Evolutionary conservation across 139 green algal genomes (phyloP), one percentile per base, ranked within the genome.

Genomic region (Coelastrella sp.): DNA sequence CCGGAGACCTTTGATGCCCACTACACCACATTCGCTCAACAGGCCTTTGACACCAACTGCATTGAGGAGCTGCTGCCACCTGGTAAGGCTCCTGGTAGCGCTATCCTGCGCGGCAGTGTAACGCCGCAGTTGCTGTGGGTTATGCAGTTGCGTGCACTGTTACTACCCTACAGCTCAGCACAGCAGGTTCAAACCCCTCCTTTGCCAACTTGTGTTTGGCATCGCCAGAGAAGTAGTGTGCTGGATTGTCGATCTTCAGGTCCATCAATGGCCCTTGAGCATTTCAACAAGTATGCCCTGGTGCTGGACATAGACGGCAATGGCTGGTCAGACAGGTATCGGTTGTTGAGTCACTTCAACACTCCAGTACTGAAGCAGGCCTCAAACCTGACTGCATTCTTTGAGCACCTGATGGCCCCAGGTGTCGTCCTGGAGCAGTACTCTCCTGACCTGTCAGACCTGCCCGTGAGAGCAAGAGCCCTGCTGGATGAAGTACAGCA

Each of bases 231-330:
- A 53, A 21, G 45, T 11, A 53, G 11, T 53, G 45, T 23, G 11
- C n/a, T n/a, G n/a, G 45, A 23, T 69, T 38, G 27, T 43, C 30
- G 5, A 21, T 0, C 25, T 13, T 0, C 57, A 76, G 69, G 71
- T 30, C 51, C 51, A 3, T 6, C 69, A 2, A 19, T 86, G 30
- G 50, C 62, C 40, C 45, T 87, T 45, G 87, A 88, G 17, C 38
- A 79, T 1, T 77, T 79, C 83, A 88, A 90, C 57, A 27, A 25
- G 15, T 87, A 79, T 60, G 62, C 66, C 4, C 32, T 85, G 37
- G 59, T 89, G 19, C n/a, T 92, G 23, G 89, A 92, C 50, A 59
- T 90, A 9, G 86, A 92, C 63, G 89, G 89, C 37, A 92, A 92
- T 71, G 89, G 76, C 30, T 92, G 89, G 89, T 87, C 73, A 37